Evolutionary conservation across 1,284 basidiomycete genomes (phyloP).

Genomic region (Apiotrichum montevideense): DNA sequence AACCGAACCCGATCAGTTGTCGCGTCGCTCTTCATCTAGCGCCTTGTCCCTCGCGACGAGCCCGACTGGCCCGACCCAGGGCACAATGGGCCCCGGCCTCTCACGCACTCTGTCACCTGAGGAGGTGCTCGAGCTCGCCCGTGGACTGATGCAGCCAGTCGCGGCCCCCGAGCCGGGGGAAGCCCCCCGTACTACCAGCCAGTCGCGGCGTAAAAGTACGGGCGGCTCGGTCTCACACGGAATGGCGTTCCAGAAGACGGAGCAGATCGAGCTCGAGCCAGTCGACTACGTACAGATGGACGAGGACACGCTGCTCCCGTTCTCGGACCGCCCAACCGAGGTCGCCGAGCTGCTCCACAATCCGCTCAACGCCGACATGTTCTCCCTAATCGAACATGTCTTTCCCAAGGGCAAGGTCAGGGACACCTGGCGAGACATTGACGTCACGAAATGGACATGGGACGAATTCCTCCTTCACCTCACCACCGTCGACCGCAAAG

Average conservation of each 20-base stretch:
- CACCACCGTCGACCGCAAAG: conserved; percentile 24
- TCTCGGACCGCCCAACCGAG: conserved; percentile 37
- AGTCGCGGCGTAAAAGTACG: conserved; percentile 25
- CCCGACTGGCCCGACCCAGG: neutral
- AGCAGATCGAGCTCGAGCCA: conserved; percentile 41
- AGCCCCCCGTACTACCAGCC: neutral
- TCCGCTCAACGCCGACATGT: conserved; percentile 32
- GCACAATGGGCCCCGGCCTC: neutral
- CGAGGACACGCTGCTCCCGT: conserved; percentile 41
- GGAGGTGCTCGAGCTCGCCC: conserved; percentile 39
- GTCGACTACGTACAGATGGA: conserved; percentile 46
- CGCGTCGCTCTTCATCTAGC: conserved; percentile 4
- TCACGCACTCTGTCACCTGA: conserved; percentile 35
- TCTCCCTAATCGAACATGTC: conserved; percentile 33
- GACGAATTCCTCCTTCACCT: conserved; percentile 41
- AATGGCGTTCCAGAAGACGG: conserved; percentile 4
- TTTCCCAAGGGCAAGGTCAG: conserved; percentile 33
- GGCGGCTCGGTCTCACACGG: conserved; percentile 9
- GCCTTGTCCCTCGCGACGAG: conserved; percentile 5
- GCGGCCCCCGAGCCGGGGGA: conserved; percentile 19
- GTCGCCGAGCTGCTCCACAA: conserved; percentile 36
- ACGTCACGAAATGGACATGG: conserved; percentile 41
- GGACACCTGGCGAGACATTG: conserved; percentile 32
- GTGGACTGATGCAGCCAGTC: conserved; percentile 34
- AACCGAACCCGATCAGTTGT: neutral